A percentile compares a stretch with the other conserved stretches of the same genome.
Evolutionary conservation across 495 filamentous ascomycete species (phyloP).

Genomic region (Entonaema liquescens): DNA sequence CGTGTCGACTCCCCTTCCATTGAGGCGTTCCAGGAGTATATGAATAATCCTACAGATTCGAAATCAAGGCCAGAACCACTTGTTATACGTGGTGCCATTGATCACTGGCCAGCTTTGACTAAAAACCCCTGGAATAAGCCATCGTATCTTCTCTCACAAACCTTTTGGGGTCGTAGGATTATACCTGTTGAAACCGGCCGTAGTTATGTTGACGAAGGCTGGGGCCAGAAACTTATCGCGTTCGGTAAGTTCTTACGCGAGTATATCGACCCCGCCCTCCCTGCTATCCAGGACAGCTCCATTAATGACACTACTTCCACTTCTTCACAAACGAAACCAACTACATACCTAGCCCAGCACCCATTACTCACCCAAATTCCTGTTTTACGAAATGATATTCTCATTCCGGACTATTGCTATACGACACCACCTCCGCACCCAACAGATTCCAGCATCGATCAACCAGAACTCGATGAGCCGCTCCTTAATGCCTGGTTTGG

Average conservation of each 20-base stretch:
- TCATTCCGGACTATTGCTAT: conserved; percentile 87
- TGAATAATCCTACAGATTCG: conserved; percentile 47
- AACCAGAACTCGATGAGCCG: conserved; percentile 60
- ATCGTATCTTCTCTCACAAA: conserved; percentile 77
- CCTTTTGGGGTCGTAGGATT: conserved; percentile 78
- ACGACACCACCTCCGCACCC: conserved; percentile 65
- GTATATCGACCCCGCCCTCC: conserved; percentile 56
- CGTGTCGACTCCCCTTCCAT: conserved; percentile 58
- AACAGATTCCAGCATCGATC: conserved; percentile 60
- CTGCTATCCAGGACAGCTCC: conserved; percentile 2
- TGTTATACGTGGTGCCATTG: conserved; percentile 70
- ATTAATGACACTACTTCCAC: conserved; percentile 9
- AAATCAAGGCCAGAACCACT: conserved; percentile 63
- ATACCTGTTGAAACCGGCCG: conserved; percentile 91
- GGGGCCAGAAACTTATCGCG: conserved; percentile 83
- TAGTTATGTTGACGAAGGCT: conserved; percentile 85
- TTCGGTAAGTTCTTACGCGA: conserved; percentile 75
- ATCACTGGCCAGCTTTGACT: conserved; percentile 82
- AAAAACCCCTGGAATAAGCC: conserved; percentile 74
- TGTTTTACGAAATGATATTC: conserved; percentile 75
- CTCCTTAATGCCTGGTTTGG: conserved; percentile 93
- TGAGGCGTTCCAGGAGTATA: conserved; percentile 70
- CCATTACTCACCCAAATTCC: conserved; percentile 87
- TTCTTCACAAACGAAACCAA: conserved; percentile 40
- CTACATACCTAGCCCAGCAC: conserved; percentile 92